Evolutionary conservation across 2,329 filamentous ascomycete genomes (phyloP), one percentile per base, ranked within the genome.

Genomic region (Botrytis medusae): DNA sequence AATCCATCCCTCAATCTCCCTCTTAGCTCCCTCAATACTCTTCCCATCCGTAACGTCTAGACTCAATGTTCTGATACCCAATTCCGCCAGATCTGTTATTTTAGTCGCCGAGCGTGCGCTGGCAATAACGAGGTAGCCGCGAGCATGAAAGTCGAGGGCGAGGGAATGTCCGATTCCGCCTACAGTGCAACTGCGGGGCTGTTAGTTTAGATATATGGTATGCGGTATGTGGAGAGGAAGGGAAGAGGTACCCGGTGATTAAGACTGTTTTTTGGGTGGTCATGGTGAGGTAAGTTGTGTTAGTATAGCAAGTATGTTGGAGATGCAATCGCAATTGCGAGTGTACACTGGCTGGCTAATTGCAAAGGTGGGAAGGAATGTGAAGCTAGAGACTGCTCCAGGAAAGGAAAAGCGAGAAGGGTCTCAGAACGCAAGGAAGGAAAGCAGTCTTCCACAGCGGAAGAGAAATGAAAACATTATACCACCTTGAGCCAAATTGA

Each of bases 111-210:
- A 81, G 25, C 84, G 80, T 7, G 82, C 82, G 1, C 84, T 83
- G 0, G 84, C 84, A 72, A 84, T 82, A 42, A 85, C 84, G 16
- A 79, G 79, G 34, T 82, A 77, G 1, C 83, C 84, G 22, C 65
- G 62, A 5, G 76, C 71, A 74, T 83, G 82, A 73, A 84, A 83
- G 59, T 82, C 82, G 29, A 77, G 75, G 2, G 83, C 83, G 4
- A 85, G 80, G 44, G 82, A 81, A 62, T 83, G 80, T 25, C 84
- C 84, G 32, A 84, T 81, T 40, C 84, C 83, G 9, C 83, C 83
- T 4, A 73, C 69, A 25, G 78, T 75, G 65, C 78, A 79, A 20
- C 78, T 80, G 60, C 6, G 25, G 25, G 4, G 16, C 16, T 14
- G 18, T 16, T 46, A 22, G 46, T 7, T 32, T 51, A 40, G 22